Conservation (phyloP, 495 filamentous ascomycete genomes). For the Penicillium salamii region DNA sequence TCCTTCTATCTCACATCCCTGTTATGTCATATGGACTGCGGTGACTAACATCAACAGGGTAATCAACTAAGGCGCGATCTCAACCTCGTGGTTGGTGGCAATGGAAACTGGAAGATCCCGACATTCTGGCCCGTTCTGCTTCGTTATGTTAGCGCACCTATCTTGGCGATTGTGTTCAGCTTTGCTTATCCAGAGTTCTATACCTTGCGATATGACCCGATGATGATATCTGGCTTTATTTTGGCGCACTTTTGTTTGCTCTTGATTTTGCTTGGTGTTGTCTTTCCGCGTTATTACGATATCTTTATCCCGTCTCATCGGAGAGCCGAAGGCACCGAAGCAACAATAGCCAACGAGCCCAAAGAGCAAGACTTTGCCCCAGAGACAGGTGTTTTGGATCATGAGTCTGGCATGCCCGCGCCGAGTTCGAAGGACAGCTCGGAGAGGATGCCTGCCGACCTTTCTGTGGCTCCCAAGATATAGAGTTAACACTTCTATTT, state of each 20-base stretch:
- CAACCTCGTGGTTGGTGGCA: conserved; percentile 18
- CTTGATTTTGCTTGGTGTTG: conserved; percentile 25
- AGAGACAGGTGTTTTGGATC: background rate
- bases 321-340: conserved; percentile 21
- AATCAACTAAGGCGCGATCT: conserved; percentile 26
- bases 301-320: conserved; percentile 31
- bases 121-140: conserved; percentile 28
- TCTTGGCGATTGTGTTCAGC: conserved; percentile 38
- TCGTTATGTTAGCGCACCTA: conserved; percentile 37
- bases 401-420: background rate
- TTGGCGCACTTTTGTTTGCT: conserved; percentile 29
- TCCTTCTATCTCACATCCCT: too few species aligned
- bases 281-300: conserved; percentile 35
- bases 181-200: conserved; percentile 41
- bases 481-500: background rate
- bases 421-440: background rate
- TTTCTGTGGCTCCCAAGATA: background rate
- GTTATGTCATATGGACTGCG: too few species aligned
- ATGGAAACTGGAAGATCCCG: conserved; percentile 40
- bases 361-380: background rate
- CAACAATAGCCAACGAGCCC: background rate
- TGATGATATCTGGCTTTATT: conserved; percentile 38
- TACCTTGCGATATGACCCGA: conserved; percentile 33
- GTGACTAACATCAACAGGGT: conserved; percentile 7
- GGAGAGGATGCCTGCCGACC: background rate